Evolutionary conservation across 306 rosid species (phyloP).

Genomic region (Calophaca sinica): DNA sequence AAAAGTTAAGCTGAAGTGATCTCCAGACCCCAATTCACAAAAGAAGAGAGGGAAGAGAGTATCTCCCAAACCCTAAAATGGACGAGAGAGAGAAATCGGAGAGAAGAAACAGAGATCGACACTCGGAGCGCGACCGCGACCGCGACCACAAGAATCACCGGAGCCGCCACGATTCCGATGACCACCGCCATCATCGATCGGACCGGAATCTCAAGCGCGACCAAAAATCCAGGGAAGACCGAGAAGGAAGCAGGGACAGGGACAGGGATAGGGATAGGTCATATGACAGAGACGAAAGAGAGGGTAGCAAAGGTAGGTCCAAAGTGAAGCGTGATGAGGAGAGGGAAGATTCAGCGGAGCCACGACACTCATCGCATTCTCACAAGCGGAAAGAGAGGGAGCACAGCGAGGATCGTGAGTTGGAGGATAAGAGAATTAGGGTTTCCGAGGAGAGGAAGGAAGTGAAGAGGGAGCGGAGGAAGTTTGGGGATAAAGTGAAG

Average conservation of each 20-base stretch:
- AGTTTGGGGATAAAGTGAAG: constrained; percentile 68
- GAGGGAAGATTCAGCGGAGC: constrained; percentile 57
- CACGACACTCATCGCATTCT: constrained; percentile 52
- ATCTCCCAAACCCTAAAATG: constrained; percentile 66
- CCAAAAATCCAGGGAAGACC: constrained; percentile 60
- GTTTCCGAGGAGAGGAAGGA: constrained; percentile 66
- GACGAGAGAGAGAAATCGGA: constrained; percentile 70
- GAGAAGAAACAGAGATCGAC: constrained; percentile 62
- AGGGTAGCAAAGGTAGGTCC: constrained; percentile 54
- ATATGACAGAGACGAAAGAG: constrained; percentile 50
- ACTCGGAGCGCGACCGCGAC: constrained; percentile 51
- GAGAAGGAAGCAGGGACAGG: constrained; percentile 62
- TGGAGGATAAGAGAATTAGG: constrained; percentile 71
- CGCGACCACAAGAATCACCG: constrained; percentile 50
- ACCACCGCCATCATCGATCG: constrained; percentile 64
- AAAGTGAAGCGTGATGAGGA: constrained; percentile 52
- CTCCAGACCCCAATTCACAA: not conserved
- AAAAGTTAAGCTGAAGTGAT: not conserved
- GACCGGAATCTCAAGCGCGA: constrained; percentile 63
- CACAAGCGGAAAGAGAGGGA: constrained; percentile 88
- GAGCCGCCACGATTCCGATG: constrained; percentile 61
- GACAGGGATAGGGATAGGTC: constrained; percentile 51
- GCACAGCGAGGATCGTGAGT: constrained; percentile 59
- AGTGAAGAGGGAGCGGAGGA: constrained; percentile 65
- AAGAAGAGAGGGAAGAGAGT: not conserved